Evolutionary conservation across 352 stramenopile species (phyloP), one percentile per base, ranked within the genome.

Genomic region (Paralagenidium karlingii): DNA sequence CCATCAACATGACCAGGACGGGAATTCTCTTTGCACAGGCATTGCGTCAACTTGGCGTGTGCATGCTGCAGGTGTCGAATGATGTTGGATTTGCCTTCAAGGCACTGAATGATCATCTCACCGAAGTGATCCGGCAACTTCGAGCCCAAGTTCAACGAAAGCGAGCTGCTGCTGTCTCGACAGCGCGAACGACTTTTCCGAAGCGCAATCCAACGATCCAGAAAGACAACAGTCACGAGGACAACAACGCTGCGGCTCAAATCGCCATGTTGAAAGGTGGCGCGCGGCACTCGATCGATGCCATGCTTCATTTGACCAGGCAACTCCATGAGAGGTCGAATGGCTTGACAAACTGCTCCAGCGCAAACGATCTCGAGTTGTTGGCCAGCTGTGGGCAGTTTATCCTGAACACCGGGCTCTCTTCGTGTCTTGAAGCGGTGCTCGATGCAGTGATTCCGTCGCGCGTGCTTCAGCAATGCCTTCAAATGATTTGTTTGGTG

Each of bases 81-180:
- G 71, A 75, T 38, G 86, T 76, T 28, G 30, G 53, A 3, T 40
- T 52, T n/a, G 40, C 77, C 16, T 84, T 87, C 42, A 34, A 40
- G 28, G 36, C 55, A 7, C 41, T 89, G 6, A 75, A 75, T 43
- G 45, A 53, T 1, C 45, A 61, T 5, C 27, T 89, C 3, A 44
- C 45, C 8, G n/a, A n/a, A n/a, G n/a, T n/a, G n/a, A n/a, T n/a
- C n/a, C n/a, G n/a, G n/a, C n/a, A n/a, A n/a, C n/a, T n/a, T n/a
- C n/a, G n/a, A n/a, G n/a, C n/a, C n/a, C n/a, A n/a, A n/a, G n/a
- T n/a, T n/a, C n/a, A n/a, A n/a, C n/a, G n/a, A n/a, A n/a, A n/a
- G n/a, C n/a, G n/a, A n/a, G n/a, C n/a, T n/a, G n/a, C n/a, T n/a
- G n/a, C n/a, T n/a, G n/a, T n/a, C n/a, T n/a, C n/a, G n/a, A n/a